Evolutionary conservation across 352 stramenopile species (phyloP), one percentile per base, ranked within the genome.

Genomic region (Labyrinthula sp.): DNA sequence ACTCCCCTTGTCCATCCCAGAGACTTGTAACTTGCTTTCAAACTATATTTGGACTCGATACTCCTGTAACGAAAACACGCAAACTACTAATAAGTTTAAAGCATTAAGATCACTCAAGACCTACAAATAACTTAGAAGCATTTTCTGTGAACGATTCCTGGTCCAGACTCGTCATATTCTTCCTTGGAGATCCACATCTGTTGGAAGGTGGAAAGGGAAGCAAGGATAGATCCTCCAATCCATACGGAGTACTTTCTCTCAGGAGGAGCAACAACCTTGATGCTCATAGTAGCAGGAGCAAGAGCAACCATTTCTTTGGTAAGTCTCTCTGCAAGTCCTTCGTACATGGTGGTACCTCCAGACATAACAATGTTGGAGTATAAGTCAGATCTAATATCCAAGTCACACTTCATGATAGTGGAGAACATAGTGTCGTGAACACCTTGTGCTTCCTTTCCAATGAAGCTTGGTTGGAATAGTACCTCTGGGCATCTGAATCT

Each of bases 171-270:
- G 45, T 95, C 84, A 64, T 95, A 95, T 54, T 95, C 83, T 33
- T 74, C 68, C 74, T 94, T 94, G 22, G 73, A 81, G 65, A 95
- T 94, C 82, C 83, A 95, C 80, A 94, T 93, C 54, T 88, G 74
- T 63, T 94, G 78, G 79, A 95, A 95, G 40, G 84, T 93, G 40
- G 79, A 87, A n/a, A 94, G 66, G 49, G 79, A 92, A 15, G 82
- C 69, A 29, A 95, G 62, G 60, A 96, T 94, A 43, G 77, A 92
- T 55, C 86, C 86, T 70, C 85, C 83, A 66, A 95, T 94, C 85
- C 83, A 94, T 8, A 90, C 80, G 24, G 78, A 91, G 73, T 94
- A 95, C 67, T 93, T 82, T 54, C 77, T 70, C 63, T 86, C 75
- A 1, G 73, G 73, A 9, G 74, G 79, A 31, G 82, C 78, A 7